Base-by-base conservation (phyloP, 2,329 filamentous ascomycete species). In the Xylariaceae sp. region DNA sequence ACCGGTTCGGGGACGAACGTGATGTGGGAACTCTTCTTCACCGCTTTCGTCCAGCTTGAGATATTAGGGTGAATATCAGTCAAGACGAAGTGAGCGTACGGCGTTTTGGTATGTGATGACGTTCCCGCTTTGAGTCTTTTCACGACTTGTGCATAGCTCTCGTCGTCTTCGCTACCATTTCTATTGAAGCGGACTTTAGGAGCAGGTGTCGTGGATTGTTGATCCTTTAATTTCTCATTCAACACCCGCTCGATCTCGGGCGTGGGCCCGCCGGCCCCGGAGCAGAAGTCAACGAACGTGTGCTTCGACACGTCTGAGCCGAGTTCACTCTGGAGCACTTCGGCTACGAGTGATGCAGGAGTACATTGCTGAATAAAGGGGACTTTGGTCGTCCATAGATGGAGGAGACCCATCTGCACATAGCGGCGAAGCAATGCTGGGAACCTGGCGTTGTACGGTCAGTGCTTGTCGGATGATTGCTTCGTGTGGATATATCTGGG, bases 261-360 rank as follows among this genome's bases (percentile, higher is more conserved):
- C 1, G 83, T 88, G 1, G 85, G 85, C 0, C 87, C 87, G 38
- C 87, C 87, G 12, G 78, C 83, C 45, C 87, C 87, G 2, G 86
- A 84, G 65, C 86, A 89, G 67, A 90, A 88, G 69, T 91, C 87
- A 53, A 90, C 77, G 58, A 87, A 83, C 15, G 78, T 82, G 66
- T 86, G 83, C 2, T 71, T 66, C 15, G 73, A 68, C 1, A 81
- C 69, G 22, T 70, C 62, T 5, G 62, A 52, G 33, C 74, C 73
- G 12, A 86, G 74, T 39, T 77, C 69, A 18, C 67, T 68, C 36
- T 75, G 71, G 41, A 89, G 75, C 17, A 81, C 68, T 39, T 71
- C 66, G 42, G 83, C 79, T n/a, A 81, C 83, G 39, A 84, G 64
- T n/a, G 74, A 69, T 15, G 83, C 82, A 1, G 85, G 81, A 9